phyloP scores from a whole-genome alignment of 208 protist genomes.

The Crithidia bombi region DNA sequence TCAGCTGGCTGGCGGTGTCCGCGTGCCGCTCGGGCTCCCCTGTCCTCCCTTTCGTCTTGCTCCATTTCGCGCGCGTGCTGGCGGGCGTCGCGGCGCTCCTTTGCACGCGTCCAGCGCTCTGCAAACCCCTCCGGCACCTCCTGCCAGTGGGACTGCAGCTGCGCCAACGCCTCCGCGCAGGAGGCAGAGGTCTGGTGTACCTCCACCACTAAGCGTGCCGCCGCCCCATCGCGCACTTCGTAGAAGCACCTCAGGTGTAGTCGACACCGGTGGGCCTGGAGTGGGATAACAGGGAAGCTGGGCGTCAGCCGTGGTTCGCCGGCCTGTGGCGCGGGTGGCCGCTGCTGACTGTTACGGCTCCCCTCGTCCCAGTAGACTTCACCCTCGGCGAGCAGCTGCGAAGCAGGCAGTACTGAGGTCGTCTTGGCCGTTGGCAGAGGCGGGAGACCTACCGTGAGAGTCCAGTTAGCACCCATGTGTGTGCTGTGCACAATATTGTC shows the following conservation, averaged over 20 bases:
- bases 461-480: slow-evolving; percentile 41
- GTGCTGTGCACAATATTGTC: slow-evolving; percentile 18
- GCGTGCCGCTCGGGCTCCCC: slow-evolving; percentile 1
- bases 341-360: slow-evolving; percentile 40
- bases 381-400: slow-evolving; percentile 41
- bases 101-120: slow-evolving; percentile 13
- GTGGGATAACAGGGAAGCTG: slow-evolving; percentile 15
- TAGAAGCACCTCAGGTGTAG: slow-evolving; percentile 32
- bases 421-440: slow-evolving; percentile 10
- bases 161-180: slow-evolving; percentile 27
- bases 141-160: slow-evolving; percentile 32
- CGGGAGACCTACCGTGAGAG: slow-evolving; percentile 29
- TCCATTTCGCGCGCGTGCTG: slow-evolving; percentile 15
- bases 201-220: slow-evolving; percentile 27
- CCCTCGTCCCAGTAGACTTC: slow-evolving; percentile 63
- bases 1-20: no score
- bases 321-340: slow-evolving; percentile 11
- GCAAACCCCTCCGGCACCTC: slow-evolving; percentile 32
- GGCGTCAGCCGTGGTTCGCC: neutral
- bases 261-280: slow-evolving; percentile 23
- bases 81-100: slow-evolving; percentile 16
- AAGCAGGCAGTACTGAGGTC: neutral
- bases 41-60: slow-evolving; percentile 31
- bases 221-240: neutral
- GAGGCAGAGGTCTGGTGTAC: slow-evolving; percentile 28